Conservation (phyloP, 805 yeast genomes). For the Suhomyces kilbournensis region DNA sequence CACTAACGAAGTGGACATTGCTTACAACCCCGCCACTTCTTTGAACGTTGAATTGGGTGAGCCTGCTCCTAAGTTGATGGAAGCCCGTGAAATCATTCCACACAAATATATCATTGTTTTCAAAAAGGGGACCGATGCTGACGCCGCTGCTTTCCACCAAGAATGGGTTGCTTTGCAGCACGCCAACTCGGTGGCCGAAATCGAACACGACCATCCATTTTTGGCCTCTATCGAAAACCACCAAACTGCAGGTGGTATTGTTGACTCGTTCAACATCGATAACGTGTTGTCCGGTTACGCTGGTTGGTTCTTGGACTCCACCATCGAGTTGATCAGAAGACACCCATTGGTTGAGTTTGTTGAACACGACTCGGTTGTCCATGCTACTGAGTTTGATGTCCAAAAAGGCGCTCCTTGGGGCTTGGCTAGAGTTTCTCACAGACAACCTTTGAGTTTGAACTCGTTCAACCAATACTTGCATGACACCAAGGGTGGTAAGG, state of each 20-base stretch:
- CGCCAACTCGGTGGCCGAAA: conserved; percentile 36
- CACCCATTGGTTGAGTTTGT: conserved; percentile 63
- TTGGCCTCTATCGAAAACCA: conserved; percentile 26
- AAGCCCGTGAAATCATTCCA: conserved; percentile 53
- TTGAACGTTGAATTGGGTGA: conserved; percentile 10
- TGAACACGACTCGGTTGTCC: conserved; percentile 73
- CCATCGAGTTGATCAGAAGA: conserved; percentile 69
- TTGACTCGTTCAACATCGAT: conserved; percentile 60
- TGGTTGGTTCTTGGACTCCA: conserved; percentile 75
- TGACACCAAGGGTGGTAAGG: conserved; percentile 73
- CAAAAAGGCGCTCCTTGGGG: conserved; percentile 96
- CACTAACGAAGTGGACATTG: conserved; percentile 4
- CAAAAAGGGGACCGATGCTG: conserved; percentile 57
- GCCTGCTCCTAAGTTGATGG: conserved; percentile 45
- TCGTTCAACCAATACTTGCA: conserved; percentile 59
- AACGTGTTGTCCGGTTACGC: conserved; percentile 70
- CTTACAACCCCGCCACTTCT: background rate
- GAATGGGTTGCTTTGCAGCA: conserved; percentile 61
- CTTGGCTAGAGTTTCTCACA: conserved; percentile 83
- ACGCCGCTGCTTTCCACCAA: conserved; percentile 61
- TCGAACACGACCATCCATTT: conserved; percentile 30
- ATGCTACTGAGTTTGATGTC: conserved; percentile 57
- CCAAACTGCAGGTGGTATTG: conserved; percentile 14
- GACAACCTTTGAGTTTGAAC: conserved; percentile 64
- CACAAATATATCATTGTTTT: conserved; percentile 83